These are phyloP conservation scores for Aspergillus luchuensis DNA, from an alignment of 2,329 filamentous ascomycete species.

Conservation along the genomic window DNA sequence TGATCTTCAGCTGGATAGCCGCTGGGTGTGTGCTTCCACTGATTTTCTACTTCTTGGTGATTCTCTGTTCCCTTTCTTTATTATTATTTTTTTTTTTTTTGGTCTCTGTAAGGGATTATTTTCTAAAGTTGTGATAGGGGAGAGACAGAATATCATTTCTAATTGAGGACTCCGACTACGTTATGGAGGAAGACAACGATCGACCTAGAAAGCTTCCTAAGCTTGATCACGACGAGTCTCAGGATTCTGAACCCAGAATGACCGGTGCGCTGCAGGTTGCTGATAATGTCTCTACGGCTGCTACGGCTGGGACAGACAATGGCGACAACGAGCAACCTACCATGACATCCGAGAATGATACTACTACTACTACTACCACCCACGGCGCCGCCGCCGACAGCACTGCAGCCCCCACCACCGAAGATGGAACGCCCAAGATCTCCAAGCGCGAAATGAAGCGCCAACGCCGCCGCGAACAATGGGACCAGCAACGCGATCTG, in stretches of 20 bases:
- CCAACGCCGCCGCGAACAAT: slow-evolving; percentile 68
- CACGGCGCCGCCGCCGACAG: slow-evolving; percentile 6
- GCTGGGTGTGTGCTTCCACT: no score
- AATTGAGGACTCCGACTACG: background rate
- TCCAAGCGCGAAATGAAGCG: slow-evolving; percentile 90
- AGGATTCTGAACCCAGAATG: slow-evolving; percentile 33
- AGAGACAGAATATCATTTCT: background rate
- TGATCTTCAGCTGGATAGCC: background rate
- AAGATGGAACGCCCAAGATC: slow-evolving; percentile 43
- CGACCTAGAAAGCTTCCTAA: slow-evolving; percentile 59
- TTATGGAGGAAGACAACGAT: slow-evolving; percentile 56
- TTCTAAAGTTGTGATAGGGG: background rate
- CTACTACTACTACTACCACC: background rate
- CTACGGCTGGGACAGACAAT: slow-evolving; percentile 7
- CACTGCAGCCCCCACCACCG: background rate
- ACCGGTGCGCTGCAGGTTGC: slow-evolving; percentile 27
- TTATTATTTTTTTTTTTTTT: no score
- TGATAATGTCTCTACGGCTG: background rate
- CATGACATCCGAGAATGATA: background rate
- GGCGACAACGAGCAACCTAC: background rate
- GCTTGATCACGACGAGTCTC: slow-evolving; percentile 42
- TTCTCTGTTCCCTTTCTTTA: no score
- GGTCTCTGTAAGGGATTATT: background rate
- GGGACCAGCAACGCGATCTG: slow-evolving; percentile 69
- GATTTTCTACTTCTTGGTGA: no score